Conservation (phyloP, 2,329 filamentous ascomycete genomes). For the Fusarium sp. region DNA sequence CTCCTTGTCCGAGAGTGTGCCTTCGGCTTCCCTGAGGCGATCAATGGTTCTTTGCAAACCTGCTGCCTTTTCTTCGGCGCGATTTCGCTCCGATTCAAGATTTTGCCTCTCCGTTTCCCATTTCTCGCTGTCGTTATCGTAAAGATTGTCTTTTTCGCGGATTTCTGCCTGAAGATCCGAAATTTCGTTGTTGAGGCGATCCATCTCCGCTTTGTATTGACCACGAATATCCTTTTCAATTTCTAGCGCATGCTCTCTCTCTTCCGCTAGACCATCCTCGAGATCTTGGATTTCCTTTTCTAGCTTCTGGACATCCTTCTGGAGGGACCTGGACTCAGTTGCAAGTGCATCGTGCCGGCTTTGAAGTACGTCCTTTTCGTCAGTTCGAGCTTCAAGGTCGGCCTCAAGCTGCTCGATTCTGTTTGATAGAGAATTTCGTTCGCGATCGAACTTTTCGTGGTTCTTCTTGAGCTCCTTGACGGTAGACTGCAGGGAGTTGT, state of each 20-base stretch:
- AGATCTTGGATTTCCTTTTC: conserved; percentile 58
- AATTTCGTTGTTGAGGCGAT: conserved; percentile 66
- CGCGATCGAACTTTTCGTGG: conserved; percentile 44
- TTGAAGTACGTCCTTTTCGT: conserved; percentile 76
- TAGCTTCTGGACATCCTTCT: conserved; percentile 67
- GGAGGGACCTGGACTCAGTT: conserved; percentile 72
- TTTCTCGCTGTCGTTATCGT: conserved; percentile 75
- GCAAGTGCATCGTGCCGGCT: conserved; percentile 73
- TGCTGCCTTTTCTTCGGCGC: conserved; percentile 72
- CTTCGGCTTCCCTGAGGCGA: conserved; percentile 73
- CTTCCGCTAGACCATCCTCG: conserved; percentile 59
- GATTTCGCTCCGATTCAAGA: conserved; percentile 71
- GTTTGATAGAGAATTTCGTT: conserved; percentile 51
- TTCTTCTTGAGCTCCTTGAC: conserved; percentile 53
- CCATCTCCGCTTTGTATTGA: conserved; percentile 57
- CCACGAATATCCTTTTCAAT: conserved; percentile 66
- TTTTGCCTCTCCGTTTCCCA: conserved; percentile 73
- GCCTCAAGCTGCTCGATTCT: conserved; percentile 65
- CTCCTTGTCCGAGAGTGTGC: conserved; percentile 73
- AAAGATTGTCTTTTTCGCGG: conserved; percentile 74
- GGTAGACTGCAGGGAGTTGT: conserved; percentile 54
- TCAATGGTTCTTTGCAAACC: conserved; percentile 77
- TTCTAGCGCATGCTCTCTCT: conserved; percentile 66
- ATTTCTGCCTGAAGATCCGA: conserved; percentile 71
- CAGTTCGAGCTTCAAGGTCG: conserved; percentile 66